Conservation (phyloP, 139 green algal genomes). For the Chlorella ohadii region DNA sequence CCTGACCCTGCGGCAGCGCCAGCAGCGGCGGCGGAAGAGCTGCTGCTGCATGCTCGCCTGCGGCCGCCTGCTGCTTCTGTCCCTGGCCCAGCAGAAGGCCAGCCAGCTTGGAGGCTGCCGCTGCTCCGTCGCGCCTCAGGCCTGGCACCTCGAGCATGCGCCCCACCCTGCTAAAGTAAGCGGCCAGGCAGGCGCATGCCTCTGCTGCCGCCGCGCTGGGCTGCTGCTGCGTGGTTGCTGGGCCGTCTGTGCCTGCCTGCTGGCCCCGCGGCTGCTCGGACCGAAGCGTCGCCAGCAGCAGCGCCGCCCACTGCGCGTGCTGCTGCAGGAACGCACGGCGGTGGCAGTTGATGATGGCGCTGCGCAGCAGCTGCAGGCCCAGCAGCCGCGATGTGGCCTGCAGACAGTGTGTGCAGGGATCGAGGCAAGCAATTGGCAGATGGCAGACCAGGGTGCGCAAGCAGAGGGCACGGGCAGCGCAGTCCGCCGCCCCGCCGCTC, state of each 20-base stretch:
- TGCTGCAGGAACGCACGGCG: slow-evolving; percentile 24
- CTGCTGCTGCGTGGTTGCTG: too few relatives aligned
- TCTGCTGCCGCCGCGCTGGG: slow-evolving; percentile 17
- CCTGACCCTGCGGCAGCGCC: background rate
- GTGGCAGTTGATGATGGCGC: slow-evolving; percentile 29
- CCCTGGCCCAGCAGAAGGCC: slow-evolving; percentile 33
- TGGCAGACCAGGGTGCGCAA: too few relatives aligned
- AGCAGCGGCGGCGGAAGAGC: slow-evolving; percentile 1
- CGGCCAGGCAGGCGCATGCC: slow-evolving; percentile 6
- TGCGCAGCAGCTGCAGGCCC: slow-evolving; percentile 34
- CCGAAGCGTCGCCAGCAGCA: slow-evolving; percentile 38
- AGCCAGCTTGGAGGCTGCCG: slow-evolving; percentile 35
- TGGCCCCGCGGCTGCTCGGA: background rate
- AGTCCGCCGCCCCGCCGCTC: background rate
- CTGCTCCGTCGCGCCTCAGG: slow-evolving; percentile 49
- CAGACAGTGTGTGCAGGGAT: background rate
- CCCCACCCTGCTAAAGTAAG: slow-evolving; percentile 49
- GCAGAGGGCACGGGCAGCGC: background rate
- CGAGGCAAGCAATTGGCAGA: too few relatives aligned
- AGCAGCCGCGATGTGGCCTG: background rate
- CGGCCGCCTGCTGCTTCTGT: background rate
- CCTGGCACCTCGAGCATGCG: slow-evolving; percentile 60
- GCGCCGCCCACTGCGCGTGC: slow-evolving; percentile 35
- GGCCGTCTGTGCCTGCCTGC: background rate
- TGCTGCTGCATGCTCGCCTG: background rate